phyloP scores from a whole-genome alignment of 148 eudicot species.

The Rhododendron ferrugineum region DNA sequence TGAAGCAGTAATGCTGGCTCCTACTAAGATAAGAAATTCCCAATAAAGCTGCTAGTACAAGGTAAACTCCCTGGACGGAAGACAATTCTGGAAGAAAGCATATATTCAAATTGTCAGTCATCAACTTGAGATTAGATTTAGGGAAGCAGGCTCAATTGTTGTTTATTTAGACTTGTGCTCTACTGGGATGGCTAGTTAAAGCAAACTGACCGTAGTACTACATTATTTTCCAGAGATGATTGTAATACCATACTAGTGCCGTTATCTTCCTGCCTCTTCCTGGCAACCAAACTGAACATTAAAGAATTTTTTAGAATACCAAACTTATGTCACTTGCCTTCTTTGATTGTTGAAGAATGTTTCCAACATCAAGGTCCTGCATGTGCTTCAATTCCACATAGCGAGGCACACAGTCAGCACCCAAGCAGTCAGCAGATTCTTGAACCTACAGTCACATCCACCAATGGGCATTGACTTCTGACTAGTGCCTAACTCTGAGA shows the following conservation, averaged over 20 bases:
- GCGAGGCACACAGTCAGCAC: conserved; percentile 83
- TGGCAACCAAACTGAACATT: background rate
- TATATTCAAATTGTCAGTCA: background rate
- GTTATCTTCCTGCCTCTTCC: background rate
- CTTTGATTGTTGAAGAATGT: conserved; percentile 38
- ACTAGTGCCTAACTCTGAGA: background rate
- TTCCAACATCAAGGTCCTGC: conserved; percentile 48
- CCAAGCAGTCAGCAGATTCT: conserved; percentile 94
- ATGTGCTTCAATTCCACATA: conserved; percentile 66
- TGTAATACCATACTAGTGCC: background rate
- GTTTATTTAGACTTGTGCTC: background rate
- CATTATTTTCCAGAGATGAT: background rate
- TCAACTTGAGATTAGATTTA: background rate
- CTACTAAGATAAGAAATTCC: too few species aligned
- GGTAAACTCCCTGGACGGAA: background rate
- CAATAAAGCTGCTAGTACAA: too few species aligned
- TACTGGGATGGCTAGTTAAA: background rate
- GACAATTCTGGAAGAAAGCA: background rate
- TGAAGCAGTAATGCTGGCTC: too few species aligned
- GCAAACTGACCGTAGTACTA: background rate
- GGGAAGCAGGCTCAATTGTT: background rate
- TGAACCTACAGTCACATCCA: conserved; percentile 51
- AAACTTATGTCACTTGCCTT: conserved; percentile 27
- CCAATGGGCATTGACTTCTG: background rate
- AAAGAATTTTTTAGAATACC: background rate